A percentile compares a stretch with the other conserved stretches of the same genome.
Evolutionary conservation across 306 rosid species (phyloP).

Genomic region (Rubus parviflorus): DNA sequence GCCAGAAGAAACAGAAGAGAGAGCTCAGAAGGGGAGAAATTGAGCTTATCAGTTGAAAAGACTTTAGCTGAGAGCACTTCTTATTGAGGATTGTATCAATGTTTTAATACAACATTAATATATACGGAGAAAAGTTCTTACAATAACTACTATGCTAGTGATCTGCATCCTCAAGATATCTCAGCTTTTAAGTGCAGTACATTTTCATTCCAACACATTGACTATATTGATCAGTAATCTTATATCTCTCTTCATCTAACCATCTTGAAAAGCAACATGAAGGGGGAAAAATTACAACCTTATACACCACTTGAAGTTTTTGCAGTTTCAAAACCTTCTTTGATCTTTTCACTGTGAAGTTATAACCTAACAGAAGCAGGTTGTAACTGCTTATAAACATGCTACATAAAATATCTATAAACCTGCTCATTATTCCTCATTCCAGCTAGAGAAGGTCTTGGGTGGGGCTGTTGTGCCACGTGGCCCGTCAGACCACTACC

Average conservation of each 20-base stretch:
- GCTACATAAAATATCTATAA: neutral
- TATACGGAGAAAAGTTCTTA: neutral
- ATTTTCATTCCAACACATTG: too few relatives aligned
- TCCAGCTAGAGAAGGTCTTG: neutral
- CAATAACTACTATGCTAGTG: neutral
- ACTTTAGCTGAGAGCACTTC: neutral
- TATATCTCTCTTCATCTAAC: too few relatives aligned
- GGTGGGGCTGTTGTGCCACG: neutral
- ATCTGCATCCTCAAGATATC: too few relatives aligned
- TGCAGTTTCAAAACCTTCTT: neutral
- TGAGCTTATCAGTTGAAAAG: neutral
- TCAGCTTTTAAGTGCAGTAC: too few relatives aligned
- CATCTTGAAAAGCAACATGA: too few relatives aligned
- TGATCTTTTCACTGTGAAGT: neutral
- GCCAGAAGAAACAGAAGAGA: neutral
- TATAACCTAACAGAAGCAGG: neutral
- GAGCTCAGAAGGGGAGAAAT: neutral
- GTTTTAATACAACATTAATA: neutral
- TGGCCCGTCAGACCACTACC: neutral
- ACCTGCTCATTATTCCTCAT: neutral
- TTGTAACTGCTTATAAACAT: neutral
- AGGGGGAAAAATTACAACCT: too few relatives aligned
- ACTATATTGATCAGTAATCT: too few relatives aligned
- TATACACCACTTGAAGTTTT: too few relatives aligned
- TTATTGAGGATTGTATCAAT: neutral